Conservation (phyloP, 345 rosid genomes). For the Bruguiera sexangula region DNA sequence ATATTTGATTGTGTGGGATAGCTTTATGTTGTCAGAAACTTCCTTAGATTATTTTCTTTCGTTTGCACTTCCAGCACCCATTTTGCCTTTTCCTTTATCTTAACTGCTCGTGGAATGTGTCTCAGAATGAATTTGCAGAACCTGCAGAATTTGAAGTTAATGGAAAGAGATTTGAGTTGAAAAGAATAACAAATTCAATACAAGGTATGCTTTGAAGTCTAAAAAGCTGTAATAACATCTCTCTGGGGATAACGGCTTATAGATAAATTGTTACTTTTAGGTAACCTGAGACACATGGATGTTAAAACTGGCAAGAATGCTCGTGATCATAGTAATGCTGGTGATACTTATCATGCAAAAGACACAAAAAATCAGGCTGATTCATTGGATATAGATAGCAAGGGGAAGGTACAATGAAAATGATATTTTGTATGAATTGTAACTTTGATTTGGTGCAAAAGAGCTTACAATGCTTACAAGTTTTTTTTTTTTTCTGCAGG, state of each 20-base stretch:
- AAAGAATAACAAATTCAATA: conserved; percentile 28
- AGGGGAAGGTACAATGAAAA: conserved; percentile 45
- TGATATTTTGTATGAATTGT: conserved; percentile 3
- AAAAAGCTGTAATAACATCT: not conserved
- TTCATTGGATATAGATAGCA: conserved; percentile 34
- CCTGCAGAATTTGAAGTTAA: conserved; percentile 45
- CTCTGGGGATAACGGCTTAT: conserved; percentile 9
- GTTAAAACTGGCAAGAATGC: conserved; percentile 24
- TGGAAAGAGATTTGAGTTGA: conserved; percentile 45
- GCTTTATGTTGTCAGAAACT: not conserved
- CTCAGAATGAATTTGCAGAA: conserved; percentile 84
- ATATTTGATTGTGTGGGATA: no score
- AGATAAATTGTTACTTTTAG: conserved; percentile 37
- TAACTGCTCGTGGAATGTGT: conserved; percentile 1
- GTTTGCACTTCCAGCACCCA: no score
- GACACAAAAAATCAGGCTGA: conserved; percentile 27
- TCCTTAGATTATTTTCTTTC: not conserved
- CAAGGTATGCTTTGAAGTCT: conserved; percentile 37
- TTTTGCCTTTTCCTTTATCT: conserved; percentile 3
- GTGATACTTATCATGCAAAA: conserved; percentile 19
- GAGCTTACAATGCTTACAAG: conserved; percentile 2
- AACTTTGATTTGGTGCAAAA: not conserved
- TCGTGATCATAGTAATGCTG: conserved; percentile 15
- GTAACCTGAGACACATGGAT: conserved; percentile 27
- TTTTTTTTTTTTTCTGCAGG: conserved; percentile 40